These are phyloP conservation scores for Neurospora cerealis DNA, from an alignment of 495 filamentous ascomycete genomes.

Conservation along the genomic window DNA sequence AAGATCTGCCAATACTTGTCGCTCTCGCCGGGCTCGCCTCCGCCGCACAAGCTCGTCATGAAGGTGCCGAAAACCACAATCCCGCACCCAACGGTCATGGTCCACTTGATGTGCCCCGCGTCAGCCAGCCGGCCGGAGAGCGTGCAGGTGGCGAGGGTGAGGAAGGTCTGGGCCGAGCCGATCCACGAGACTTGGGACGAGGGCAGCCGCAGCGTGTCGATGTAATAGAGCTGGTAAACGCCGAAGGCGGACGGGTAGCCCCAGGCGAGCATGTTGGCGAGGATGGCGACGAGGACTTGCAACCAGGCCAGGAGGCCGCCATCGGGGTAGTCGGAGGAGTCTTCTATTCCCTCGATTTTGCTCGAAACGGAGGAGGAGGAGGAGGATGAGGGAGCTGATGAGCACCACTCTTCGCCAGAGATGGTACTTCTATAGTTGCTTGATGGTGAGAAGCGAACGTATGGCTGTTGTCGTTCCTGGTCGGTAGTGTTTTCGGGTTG, in stretches of 20 bases:
- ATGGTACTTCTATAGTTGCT: background rate
- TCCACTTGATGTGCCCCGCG: constrained; percentile 30
- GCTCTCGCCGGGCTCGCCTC: background rate
- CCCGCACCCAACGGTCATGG: constrained; percentile 23
- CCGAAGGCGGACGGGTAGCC: constrained; percentile 35
- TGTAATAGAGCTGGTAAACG: constrained; percentile 38
- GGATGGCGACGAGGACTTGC: constrained; percentile 29
- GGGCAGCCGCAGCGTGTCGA: constrained; percentile 31
- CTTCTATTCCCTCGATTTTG: constrained; percentile 1
- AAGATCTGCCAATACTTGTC: constrained; percentile 34
- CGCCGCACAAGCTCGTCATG: constrained; percentile 29
- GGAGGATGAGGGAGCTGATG: background rate
- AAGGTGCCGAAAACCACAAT: constrained; percentile 33
- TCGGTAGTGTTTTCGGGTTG: background rate
- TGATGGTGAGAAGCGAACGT: background rate
- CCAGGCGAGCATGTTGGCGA: constrained; percentile 33
- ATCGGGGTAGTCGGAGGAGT: constrained; percentile 24
- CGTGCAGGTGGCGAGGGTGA: constrained; percentile 29
- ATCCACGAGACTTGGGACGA: constrained; percentile 36
- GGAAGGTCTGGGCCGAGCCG: constrained; percentile 35
- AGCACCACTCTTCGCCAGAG: background rate
- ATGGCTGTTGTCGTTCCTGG: background rate
- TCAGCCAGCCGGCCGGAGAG: constrained; percentile 33
- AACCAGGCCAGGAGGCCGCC: constrained; percentile 33
- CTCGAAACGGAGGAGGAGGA: background rate